Evolutionary conservation across 129 eudicot species (phyloP).

Genomic region (Calendula officinalis): DNA sequence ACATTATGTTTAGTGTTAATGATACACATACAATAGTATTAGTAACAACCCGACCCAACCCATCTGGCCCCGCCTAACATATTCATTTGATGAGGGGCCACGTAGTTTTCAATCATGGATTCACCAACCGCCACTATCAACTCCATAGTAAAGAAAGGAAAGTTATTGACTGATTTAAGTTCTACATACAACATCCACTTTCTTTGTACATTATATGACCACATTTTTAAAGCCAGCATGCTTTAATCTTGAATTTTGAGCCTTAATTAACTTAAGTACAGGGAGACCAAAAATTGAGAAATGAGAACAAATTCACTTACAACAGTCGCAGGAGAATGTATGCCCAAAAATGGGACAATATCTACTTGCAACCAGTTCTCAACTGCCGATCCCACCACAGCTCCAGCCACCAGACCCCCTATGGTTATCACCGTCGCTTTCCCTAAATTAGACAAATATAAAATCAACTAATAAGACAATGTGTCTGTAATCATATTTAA

Average conservation of each 20-base stretch:
- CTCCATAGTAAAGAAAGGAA: constrained; percentile 8
- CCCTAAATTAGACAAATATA: constrained; percentile 39
- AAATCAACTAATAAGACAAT: not conserved
- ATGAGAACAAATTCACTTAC: constrained; percentile 82
- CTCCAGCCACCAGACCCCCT: constrained; percentile 91
- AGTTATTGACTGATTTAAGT: constrained; percentile 26
- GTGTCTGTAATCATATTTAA: too few relatives aligned
- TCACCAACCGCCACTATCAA: constrained; percentile 6
- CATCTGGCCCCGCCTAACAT: too few relatives aligned
- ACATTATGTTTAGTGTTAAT: too few relatives aligned
- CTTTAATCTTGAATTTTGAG: constrained; percentile 31
- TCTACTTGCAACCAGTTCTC: constrained; percentile 99
- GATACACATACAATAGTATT: too few relatives aligned
- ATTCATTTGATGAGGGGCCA: too few relatives aligned
- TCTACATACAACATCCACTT: constrained; percentile 44
- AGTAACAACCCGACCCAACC: too few relatives aligned
- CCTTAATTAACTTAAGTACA: constrained; percentile 63
- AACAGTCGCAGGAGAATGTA: constrained; percentile 83
- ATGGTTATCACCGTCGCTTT: constrained; percentile 78
- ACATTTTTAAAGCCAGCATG: constrained; percentile 11
- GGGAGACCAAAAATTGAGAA: constrained; percentile 83
- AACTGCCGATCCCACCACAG: constrained; percentile 94
- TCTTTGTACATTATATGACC: constrained; percentile 52
- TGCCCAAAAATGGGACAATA: constrained; percentile 84
- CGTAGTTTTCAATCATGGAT: too few relatives aligned